Base-by-base conservation (phyloP, 192 early-diverging fungal species). In the Rhizoclosmatium sp. region DNA sequence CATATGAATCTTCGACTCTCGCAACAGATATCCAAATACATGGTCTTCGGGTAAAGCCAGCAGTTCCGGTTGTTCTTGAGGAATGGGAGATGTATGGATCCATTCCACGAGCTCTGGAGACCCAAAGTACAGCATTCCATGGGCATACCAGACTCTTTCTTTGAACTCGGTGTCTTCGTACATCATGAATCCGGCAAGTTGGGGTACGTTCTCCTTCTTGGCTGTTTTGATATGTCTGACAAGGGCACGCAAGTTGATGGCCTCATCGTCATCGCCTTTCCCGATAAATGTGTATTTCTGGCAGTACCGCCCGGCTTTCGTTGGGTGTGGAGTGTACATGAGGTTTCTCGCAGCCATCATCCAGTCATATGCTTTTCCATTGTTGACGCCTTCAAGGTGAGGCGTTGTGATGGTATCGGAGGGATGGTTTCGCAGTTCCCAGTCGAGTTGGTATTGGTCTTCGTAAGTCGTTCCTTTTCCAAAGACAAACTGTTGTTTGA, bases 101-200 rank as follows among this genome's bases (percentile, higher is more conserved):
- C 65, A 68, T 68, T 68, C 65, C 4, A 47, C 9, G 16, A 68
- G 4, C 12, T 39, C 65, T 41, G 44, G 46, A 42, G 21, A 39
- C 40, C 23, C 44, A 44, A 68, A 21, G 40, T 68, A 68, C 4
- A 68, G 65, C 65, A 68, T 68, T 68, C 65, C 65, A 45, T 68
- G 65, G 39, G 44, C 44, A 0, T 23, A 31, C 31, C 31, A 31
- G 31, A 31, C 31, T 31, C 31, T 31, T 31, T 31, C 31, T 31
- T 31, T 31, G 21, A 31, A 19, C 9, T 5, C 7, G 21, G 0
- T 62, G 21, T 7, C 39, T 19, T 62, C 21, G 23, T 31, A 23
- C 9, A 16, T 68, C 3, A 5, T 31, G 60, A 12, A 7, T 54
- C 51, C 51, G 10, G 5, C 5, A 64, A 64, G 5, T 9, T 9